A percentile compares a stretch with the other conserved stretches of the same genome.
These are phyloP conservation scores for Sclerotiophoma versabilis DNA, from an alignment of 2,329 filamentous ascomycete species.

Conservation along the genomic window DNA sequence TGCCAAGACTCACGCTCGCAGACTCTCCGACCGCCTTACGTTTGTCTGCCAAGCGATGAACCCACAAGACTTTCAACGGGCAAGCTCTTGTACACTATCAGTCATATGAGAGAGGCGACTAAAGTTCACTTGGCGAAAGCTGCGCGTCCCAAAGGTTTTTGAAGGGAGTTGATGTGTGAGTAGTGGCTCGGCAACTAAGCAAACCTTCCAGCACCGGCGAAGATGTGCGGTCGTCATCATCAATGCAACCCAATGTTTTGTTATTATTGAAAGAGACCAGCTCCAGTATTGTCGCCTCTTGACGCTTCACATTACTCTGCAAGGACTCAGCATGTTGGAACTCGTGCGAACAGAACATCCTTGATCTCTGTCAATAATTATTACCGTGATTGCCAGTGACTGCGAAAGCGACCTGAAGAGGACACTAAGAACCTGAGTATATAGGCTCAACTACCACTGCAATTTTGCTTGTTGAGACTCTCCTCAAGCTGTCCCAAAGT, in stretches of 20 bases:
- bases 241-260: too few relatives aligned
- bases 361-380: too few relatives aligned
- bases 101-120: neutral
- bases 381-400: too few relatives aligned
- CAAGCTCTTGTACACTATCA: neutral
- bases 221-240: neutral
- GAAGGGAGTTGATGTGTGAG: neutral
- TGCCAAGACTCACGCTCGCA: slow-evolving; percentile 11
- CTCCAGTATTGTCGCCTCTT: too few relatives aligned
- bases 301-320: too few relatives aligned
- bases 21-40: slow-evolving; percentile 5
- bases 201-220: neutral
- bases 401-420: too few relatives aligned
- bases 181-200: neutral
- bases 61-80: neutral
- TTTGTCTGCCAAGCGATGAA: neutral
- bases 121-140: too few relatives aligned
- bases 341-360: too few relatives aligned
- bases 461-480: neutral
- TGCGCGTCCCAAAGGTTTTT: too few relatives aligned
- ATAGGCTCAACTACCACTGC: neutral
- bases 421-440: too few relatives aligned
- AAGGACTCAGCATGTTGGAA: too few relatives aligned
- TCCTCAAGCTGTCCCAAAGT: neutral
- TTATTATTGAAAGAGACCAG: too few relatives aligned